Evolutionary conservation across 2,329 filamentous ascomycete species (phyloP).

Genomic region (Colletotrichum gigasporum): DNA sequence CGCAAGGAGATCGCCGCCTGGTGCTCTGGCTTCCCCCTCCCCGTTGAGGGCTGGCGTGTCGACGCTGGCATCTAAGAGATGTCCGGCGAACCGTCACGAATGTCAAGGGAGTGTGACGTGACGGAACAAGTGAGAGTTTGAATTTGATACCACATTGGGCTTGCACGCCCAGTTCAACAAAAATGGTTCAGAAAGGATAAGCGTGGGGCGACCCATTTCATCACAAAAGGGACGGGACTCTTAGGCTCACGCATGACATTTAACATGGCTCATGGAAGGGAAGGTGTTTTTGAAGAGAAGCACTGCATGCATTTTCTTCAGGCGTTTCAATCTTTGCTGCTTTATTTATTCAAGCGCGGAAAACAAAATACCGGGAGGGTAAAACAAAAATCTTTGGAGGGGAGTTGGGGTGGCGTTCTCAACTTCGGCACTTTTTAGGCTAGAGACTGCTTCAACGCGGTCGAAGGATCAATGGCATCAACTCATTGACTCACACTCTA

Average conservation of each 20-base stretch:
- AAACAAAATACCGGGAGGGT: constrained; percentile 24
- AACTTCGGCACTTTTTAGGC: constrained; percentile 29
- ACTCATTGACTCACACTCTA: constrained; percentile 13
- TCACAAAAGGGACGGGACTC: not conserved
- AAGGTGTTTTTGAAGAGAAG: constrained; percentile 32
- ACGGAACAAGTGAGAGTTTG: not conserved
- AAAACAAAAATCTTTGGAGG: constrained; percentile 27
- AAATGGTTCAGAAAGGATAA: constrained; percentile 27
- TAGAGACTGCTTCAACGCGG: constrained; percentile 32
- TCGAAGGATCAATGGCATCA: constrained; percentile 26
- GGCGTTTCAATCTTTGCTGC: constrained; percentile 44
- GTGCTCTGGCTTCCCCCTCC: constrained; percentile 92
- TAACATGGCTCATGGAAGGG: constrained; percentile 35
- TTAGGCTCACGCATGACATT: constrained; percentile 28
- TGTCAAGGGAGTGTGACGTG: constrained; percentile 8
- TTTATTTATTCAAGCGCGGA: constrained; percentile 12
- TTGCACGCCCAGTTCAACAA: constrained; percentile 25
- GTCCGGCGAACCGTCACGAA: constrained; percentile 14
- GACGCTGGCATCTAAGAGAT: constrained; percentile 65
- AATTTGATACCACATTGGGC: constrained; percentile 26
- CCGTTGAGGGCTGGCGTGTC: constrained; percentile 77
- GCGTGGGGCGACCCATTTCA: constrained; percentile 18
- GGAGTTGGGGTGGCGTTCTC: constrained; percentile 40
- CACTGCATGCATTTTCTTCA: constrained; percentile 44
- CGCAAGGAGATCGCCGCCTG: constrained; percentile 90